Conservation (phyloP, 169 alveolate genomes). For the Plasmodium vivax region DNA sequence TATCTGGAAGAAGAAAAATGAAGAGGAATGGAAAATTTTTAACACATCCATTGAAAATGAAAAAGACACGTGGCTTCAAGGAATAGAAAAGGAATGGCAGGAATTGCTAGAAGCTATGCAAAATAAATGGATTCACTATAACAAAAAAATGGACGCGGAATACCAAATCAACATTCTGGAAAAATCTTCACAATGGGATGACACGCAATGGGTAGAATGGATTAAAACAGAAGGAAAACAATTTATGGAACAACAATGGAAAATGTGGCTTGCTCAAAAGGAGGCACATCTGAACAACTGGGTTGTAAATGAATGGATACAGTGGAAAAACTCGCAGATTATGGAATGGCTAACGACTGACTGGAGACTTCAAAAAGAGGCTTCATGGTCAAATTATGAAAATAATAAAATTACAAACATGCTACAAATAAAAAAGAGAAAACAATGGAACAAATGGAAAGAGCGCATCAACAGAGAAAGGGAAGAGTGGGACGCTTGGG, state of each 20-base stretch:
- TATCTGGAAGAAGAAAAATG: constrained; percentile 20
- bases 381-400: not conserved
- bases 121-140: constrained; percentile 28
- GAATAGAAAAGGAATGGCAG: constrained; percentile 9
- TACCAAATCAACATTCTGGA: not conserved
- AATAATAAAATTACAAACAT: not conserved
- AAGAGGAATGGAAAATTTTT: constrained; percentile 13
- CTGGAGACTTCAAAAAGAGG: constrained; percentile 31
- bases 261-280: constrained; percentile 1
- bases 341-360: constrained; percentile 12
- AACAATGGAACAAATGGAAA: constrained; percentile 9
- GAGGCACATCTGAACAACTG: not conserved
- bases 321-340: constrained; percentile 17
- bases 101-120: not conserved
- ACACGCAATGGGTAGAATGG: constrained; percentile 23
- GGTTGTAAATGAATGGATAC: not conserved
- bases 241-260: not conserved
- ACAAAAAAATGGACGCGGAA: not conserved
- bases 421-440: not conserved
- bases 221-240: constrained; percentile 15
- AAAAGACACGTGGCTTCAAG: constrained; percentile 20
- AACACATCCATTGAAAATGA: constrained; percentile 1
- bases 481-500: constrained; percentile 41
- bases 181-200: not conserved
- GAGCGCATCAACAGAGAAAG: constrained; percentile 17